phyloP scores from a whole-genome alignment of 75 land plant species.

The Picea glauca region DNA sequence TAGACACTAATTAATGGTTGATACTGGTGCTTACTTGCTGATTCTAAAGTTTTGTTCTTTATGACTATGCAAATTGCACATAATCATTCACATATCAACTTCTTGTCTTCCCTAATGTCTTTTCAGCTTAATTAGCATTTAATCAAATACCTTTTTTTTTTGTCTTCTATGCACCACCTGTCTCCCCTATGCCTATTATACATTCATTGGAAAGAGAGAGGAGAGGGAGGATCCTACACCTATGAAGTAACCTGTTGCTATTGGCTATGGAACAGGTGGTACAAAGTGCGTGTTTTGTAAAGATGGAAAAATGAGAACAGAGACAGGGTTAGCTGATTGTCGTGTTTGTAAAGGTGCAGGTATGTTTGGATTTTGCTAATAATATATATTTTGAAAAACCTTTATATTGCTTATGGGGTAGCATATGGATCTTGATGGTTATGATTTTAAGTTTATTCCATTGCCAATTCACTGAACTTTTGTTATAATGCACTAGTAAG shows the following conservation, averaged over 20 bases:
- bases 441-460: not conserved
- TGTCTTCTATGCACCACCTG: too few species aligned
- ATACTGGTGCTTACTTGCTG: not conserved
- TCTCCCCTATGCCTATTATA: not conserved
- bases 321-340: conserved; percentile 67
- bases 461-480: not conserved
- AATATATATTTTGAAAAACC: not conserved
- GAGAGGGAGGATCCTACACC: not conserved
- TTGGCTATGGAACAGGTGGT: conserved; percentile 57
- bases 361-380: conserved; percentile 18
- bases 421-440: not conserved
- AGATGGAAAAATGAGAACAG: conserved; percentile 83
- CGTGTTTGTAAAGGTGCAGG: conserved; percentile 96
- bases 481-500: not conserved
- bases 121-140: too few species aligned
- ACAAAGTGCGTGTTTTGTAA: conserved; percentile 93
- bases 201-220: not conserved
- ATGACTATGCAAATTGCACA: not conserved
- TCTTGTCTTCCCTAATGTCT: too few species aligned
- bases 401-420: conserved; percentile 1
- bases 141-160: too few species aligned
- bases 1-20: not conserved
- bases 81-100: not conserved
- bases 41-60: not conserved
- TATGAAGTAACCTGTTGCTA: not conserved